These are phyloP conservation scores for Leccinum insolens DNA, from an alignment of 1,284 basidiomycete genomes.

Conservation along the genomic window DNA sequence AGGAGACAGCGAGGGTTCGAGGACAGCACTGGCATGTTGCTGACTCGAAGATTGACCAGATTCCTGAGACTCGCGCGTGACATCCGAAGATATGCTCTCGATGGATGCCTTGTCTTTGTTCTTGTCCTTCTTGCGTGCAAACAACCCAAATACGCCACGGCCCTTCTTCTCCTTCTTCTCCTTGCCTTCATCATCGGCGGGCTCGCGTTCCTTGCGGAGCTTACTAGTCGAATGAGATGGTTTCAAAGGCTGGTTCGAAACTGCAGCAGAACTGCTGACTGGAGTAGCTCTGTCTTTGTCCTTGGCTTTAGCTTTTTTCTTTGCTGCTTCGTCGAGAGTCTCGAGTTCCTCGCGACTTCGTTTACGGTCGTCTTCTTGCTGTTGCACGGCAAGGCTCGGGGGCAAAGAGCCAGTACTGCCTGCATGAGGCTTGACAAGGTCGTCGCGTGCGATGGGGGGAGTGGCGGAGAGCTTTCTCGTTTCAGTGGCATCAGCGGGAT, in stretches of 20 bases:
- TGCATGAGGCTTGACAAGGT: slow-evolving; percentile 33
- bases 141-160: slow-evolving; percentile 72
- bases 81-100: slow-evolving; percentile 50
- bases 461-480: slow-evolving; percentile 78
- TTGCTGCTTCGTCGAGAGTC: slow-evolving; percentile 55
- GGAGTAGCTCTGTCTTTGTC: slow-evolving; percentile 35
- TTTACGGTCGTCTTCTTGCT: slow-evolving; percentile 61
- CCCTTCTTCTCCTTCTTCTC: slow-evolving; percentile 71
- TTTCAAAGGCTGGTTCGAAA: slow-evolving; percentile 34
- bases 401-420: slow-evolving; percentile 40
- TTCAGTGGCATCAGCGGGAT: slow-evolving; percentile 61
- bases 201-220: slow-evolving; percentile 64
- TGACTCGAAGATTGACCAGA: slow-evolving; percentile 46
- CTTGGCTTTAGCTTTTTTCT: slow-evolving; percentile 49
- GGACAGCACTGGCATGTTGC: slow-evolving; percentile 33
- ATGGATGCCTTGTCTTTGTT: slow-evolving; percentile 63
- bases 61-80: slow-evolving; percentile 39
- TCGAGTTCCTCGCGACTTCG: slow-evolving; percentile 63
- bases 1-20: slow-evolving; percentile 41
- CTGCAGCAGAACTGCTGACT: slow-evolving; percentile 41
- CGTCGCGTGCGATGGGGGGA: slow-evolving; percentile 70
- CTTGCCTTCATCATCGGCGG: slow-evolving; percentile 55
- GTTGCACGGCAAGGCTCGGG: slow-evolving; percentile 50
- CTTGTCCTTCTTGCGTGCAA: slow-evolving; percentile 78
- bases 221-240: slow-evolving; percentile 45